These are phyloP conservation scores for Tricholoma sp. DNA, from an alignment of 768 basidiomycete genomes.

Conservation along the genomic window DNA sequence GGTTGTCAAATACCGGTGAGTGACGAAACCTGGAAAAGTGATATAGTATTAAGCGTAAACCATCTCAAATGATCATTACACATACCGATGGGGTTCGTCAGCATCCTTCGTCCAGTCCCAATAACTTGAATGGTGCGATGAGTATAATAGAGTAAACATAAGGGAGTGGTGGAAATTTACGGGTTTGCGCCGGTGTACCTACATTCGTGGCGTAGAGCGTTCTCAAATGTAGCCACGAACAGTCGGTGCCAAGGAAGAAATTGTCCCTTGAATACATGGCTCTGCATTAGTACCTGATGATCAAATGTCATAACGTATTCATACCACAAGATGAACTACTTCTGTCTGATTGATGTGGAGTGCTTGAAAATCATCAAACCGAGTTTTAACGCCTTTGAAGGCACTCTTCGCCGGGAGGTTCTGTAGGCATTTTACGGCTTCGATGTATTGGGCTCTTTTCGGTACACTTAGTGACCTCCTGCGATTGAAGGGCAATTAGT, in stretches of 20 bases:
- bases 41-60: not conserved
- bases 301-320: not conserved
- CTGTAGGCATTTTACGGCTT: conserved; percentile 31
- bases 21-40: conserved; percentile 21
- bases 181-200: conserved; percentile 21
- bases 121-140: conserved; percentile 20
- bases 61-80: not conserved
- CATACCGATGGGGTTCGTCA: conserved; percentile 19
- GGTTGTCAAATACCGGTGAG: conserved; percentile 31
- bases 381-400: conserved; percentile 21
- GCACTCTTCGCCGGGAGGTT: conserved; percentile 19
- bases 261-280: conserved; percentile 16
- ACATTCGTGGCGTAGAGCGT: conserved; percentile 22
- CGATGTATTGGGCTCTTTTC: conserved; percentile 26
- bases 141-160: not conserved
- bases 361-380: conserved; percentile 37
- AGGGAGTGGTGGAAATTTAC: conserved; percentile 7
- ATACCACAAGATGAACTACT: conserved; percentile 28
- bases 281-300: not conserved
- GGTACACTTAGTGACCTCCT: not conserved
- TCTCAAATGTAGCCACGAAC: conserved; percentile 19
- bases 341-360: conserved; percentile 27
- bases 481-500: too few relatives aligned
- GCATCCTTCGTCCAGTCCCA: conserved; percentile 38
- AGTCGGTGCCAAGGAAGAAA: conserved; percentile 29